Evolutionary conservation across 495 filamentous ascomycete species (phyloP).

Genomic region (Xylaria telfairii): DNA sequence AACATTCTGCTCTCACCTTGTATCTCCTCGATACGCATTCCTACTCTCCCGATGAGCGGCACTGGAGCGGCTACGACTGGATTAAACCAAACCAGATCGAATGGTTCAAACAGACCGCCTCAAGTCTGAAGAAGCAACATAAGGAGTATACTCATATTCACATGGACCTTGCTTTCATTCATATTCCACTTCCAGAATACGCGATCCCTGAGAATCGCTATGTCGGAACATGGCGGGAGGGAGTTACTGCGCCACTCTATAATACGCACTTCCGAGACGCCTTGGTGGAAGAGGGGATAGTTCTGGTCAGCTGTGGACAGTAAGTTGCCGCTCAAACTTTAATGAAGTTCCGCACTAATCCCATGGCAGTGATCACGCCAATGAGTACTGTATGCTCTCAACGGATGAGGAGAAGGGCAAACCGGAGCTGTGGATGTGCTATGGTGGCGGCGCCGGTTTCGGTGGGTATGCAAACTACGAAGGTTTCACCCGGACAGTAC

Average conservation of each 20-base stretch:
- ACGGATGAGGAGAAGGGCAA: slow-evolving; percentile 56
- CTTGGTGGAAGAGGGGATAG: slow-evolving; percentile 79
- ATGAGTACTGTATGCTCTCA: slow-evolving; percentile 90
- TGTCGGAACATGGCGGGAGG: slow-evolving; percentile 74
- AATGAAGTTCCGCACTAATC: slow-evolving; percentile 20
- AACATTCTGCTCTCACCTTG: slow-evolving; percentile 88
- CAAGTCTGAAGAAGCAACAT: slow-evolving; percentile 70
- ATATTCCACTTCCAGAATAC: slow-evolving; percentile 95
- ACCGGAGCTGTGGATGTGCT: slow-evolving; percentile 96
- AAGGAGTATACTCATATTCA: slow-evolving; percentile 87
- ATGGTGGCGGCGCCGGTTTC: slow-evolving; percentile 86
- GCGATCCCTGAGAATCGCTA: slow-evolving; percentile 52
- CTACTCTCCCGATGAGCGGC: slow-evolving; percentile 87
- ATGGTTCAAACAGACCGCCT: slow-evolving; percentile 85
- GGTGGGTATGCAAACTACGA: slow-evolving; percentile 93
- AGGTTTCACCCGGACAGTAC: slow-evolving; percentile 80
- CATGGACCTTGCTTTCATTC: slow-evolving; percentile 96
- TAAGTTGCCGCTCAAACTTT: slow-evolving; percentile 50
- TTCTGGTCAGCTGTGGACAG: slow-evolving; percentile 91
- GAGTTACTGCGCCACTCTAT: slow-evolving; percentile 81
- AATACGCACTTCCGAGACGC: slow-evolving; percentile 90
- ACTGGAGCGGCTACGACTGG: slow-evolving; percentile 93
- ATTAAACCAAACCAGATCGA: slow-evolving; percentile 90
- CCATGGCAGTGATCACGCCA: slow-evolving; percentile 78
- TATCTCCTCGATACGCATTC: slow-evolving; percentile 94